Base-by-base conservation (phyloP, 805 yeast genomes). In the Yarrowia divulgata region DNA sequence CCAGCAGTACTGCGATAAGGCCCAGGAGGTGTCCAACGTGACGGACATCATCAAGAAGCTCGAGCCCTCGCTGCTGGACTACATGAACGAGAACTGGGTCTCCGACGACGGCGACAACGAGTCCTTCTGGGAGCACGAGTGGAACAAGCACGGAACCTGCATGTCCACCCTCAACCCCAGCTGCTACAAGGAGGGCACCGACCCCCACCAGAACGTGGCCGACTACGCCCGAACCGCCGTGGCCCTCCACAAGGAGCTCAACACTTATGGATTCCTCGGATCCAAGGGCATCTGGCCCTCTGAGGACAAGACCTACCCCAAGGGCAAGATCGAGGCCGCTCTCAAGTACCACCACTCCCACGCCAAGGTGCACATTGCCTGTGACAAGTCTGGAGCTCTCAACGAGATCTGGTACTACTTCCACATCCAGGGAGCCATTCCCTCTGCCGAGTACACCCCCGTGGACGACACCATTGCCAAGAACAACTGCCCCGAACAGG, bases 81-180 rank as follows among this genome's bases (percentile, higher is more conserved):
- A 83, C 70, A 86, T 93, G 91, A 72, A 79, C 34, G 74, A 74
- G 34, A 78, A 82, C 70, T 93, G 98, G 98, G 88, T 89, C 76
- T 88, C 89, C 74, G 85, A 84, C 74, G 86, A 85, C 66, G 91
- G 91, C 8, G 77, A 84, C 69, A 93, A 90, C 76, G 88, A 85
- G 70, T 76, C 82, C 8, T 80, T 93, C 64, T 93, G 98, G 98
- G 83, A 85, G 40, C 97, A 93, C 78, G 98, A 93, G 79, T 93
- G 85, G 83, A 93, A 93, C 81, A 93, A 93, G 77, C 98, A 93
- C 77, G 98, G 94, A 34, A 92, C 97, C 7, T 93, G 98, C 79
- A 88, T 92, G 84, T 85, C 88, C 62, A 92, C 97, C 0, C 81
- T 93, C 54, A 85, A 84, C 69, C 91, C 96, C 3, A 73, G 77